A percentile compares a stretch with the other conserved stretches of the same genome.
These are phyloP conservation scores for Rusavskia elegans DNA, from an alignment of 495 filamentous ascomycete genomes.

Conservation along the genomic window DNA sequence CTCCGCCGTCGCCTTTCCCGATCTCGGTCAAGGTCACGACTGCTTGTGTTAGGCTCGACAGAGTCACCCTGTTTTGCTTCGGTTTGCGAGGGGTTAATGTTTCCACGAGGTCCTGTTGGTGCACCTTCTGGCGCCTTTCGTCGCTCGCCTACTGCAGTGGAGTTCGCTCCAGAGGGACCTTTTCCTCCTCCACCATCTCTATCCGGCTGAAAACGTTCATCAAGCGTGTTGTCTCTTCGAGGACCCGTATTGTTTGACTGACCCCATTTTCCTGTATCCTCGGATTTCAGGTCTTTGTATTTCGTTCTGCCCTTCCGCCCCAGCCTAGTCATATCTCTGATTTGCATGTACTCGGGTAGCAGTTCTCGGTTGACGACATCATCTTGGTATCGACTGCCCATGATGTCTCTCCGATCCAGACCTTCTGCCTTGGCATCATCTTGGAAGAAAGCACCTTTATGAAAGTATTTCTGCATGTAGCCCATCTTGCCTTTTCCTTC, in stretches of 20 bases:
- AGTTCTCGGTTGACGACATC: constrained; percentile 64
- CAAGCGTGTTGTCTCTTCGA: constrained; percentile 29
- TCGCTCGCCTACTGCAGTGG: constrained; percentile 26
- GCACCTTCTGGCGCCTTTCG: constrained; percentile 12
- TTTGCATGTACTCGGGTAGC: constrained; percentile 83
- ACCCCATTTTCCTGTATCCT: constrained; percentile 87
- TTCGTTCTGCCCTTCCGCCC: constrained; percentile 84
- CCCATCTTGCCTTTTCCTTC: constrained; percentile 76
- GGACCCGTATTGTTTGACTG: constrained; percentile 38
- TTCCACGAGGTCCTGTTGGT: constrained; percentile 7
- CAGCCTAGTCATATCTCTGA: constrained; percentile 84
- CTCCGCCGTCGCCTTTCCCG: constrained; percentile 11
- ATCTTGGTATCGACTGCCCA: constrained; percentile 65
- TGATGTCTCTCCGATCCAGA: constrained; percentile 60
- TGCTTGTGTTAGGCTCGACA: constrained; percentile 9
- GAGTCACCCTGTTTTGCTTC: constrained; percentile 17
- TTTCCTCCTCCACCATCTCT: constrained; percentile 22
- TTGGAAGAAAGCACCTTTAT: constrained; percentile 91
- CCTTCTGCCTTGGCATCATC: constrained; percentile 61
- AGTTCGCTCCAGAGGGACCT: constrained; percentile 35
- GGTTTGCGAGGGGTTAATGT: neutral
- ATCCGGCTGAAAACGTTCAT: constrained; percentile 64
- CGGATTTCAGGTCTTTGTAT: constrained; percentile 73
- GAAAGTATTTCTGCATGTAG: constrained; percentile 92
- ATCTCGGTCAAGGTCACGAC: constrained; percentile 15